Percentiles rank a stretch among this genome's conserved stretches.
phyloP scores from a whole-genome alignment of 2,329 filamentous ascomycete genomes.

The Apiospora koreana region DNA sequence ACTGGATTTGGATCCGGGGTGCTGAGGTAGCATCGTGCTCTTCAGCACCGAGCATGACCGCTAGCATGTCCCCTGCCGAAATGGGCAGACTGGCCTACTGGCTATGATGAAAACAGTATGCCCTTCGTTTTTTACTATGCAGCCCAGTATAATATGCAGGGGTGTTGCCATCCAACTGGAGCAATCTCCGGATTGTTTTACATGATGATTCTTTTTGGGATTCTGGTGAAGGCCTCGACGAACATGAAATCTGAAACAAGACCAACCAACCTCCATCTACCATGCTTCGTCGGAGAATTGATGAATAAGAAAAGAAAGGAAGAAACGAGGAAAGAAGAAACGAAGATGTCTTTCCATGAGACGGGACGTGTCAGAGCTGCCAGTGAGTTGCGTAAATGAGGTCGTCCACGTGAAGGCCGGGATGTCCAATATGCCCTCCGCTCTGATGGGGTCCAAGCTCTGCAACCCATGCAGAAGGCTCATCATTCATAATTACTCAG shows the following conservation, averaged over 20 bases:
- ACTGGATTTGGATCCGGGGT: neutral
- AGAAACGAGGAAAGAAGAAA: neutral
- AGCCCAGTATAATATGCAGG: neutral
- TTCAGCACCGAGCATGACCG: neutral
- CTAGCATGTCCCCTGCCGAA: neutral
- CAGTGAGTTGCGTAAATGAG: neutral
- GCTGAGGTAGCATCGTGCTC: neutral
- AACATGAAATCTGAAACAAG: neutral
- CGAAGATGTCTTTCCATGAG: neutral
- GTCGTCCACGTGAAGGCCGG: neutral
- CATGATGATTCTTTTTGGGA: neutral
- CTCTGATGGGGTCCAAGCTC: neutral
- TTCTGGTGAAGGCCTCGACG: neutral
- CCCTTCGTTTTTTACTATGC: neutral
- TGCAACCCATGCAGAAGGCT: neutral
- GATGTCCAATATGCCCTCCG: neutral
- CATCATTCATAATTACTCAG: neutral
- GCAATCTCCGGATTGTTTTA: conserved; percentile 4
- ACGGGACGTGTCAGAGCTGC: neutral
- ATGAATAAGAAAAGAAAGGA: neutral
- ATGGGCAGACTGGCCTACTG: no score
- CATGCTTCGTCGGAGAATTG: neutral
- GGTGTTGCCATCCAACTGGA: neutral
- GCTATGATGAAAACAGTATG: conserved; percentile 5
- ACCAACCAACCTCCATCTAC: neutral